Conservation (phyloP, 106 monocot genomes). For the Amphibolis antarctica region DNA sequence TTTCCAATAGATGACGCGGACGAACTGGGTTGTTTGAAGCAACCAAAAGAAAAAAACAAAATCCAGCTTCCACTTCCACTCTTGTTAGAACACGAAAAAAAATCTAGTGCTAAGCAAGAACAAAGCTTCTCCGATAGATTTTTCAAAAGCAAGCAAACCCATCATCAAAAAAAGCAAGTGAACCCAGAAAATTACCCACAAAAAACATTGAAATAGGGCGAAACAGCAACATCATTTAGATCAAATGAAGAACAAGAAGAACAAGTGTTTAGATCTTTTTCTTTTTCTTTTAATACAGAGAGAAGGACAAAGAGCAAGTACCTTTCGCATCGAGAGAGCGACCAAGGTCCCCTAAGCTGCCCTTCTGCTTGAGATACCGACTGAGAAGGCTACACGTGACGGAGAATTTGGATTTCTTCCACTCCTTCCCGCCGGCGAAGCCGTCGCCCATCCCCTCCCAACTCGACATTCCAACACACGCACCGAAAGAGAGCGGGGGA, state of each 20-base stretch:
- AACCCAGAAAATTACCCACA: no score
- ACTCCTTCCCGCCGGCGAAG: conserved; percentile 5
- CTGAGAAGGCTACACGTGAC: conserved; percentile 49
- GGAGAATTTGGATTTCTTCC: conserved; percentile 36
- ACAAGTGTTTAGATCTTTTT: not conserved
- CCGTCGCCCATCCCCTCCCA: not conserved
- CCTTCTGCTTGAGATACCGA: conserved; percentile 52
- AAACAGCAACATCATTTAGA: no score
- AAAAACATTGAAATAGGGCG: no score
- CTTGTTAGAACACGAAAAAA: no score
- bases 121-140: not conserved
- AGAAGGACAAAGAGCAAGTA: not conserved
- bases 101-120: no score
- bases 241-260: not conserved
- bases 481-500: no score
- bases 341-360: conserved; percentile 24
- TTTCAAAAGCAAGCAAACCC: not conserved
- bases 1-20: not conserved
- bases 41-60: no score
- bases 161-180: no score
- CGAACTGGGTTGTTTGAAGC: not conserved
- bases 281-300: no score
- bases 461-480: no score
- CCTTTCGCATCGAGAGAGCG: conserved; percentile 16
- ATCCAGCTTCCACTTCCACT: no score